Evolutionary conservation across 768 basidiomycete genomes (phyloP).

Genomic region (Boletus vinaceobasis): DNA sequence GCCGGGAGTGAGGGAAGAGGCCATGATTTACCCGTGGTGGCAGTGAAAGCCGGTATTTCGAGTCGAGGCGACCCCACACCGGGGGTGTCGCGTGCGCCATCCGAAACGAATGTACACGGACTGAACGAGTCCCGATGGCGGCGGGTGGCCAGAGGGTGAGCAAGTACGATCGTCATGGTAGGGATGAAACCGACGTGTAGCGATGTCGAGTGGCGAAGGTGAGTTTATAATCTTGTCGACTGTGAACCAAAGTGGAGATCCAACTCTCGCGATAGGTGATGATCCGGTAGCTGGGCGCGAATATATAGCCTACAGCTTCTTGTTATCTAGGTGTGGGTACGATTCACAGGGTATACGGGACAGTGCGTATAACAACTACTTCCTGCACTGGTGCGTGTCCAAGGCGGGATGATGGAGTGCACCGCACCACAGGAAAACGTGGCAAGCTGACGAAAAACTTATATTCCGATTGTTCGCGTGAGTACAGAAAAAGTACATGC

Average conservation of each 20-base stretch:
- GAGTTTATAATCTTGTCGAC: slow-evolving; percentile 7
- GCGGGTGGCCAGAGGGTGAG: slow-evolving; percentile 2
- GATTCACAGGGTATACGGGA: slow-evolving; percentile 1
- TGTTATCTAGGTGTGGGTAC: neutral
- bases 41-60: neutral
- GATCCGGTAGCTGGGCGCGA: neutral
- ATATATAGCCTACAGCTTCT: neutral
- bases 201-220: slow-evolving; percentile 1
- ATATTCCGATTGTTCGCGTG: neutral
- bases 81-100: neutral
- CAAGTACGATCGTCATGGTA: slow-evolving; percentile 13
- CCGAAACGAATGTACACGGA: neutral
- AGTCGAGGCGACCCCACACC: neutral
- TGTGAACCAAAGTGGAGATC: neutral
- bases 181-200: neutral
- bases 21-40: slow-evolving; percentile 5
- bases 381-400: slow-evolving; percentile 13
- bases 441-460: neutral
- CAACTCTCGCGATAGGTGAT: slow-evolving; percentile 1
- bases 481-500: neutral
- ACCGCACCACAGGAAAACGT: slow-evolving; percentile 1
- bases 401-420: slow-evolving; percentile 11
- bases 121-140: slow-evolving; percentile 4
- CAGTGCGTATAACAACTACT: neutral
- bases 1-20: slow-evolving; percentile 22